Evolutionary conservation across 805 yeast genomes (phyloP), one percentile per base, ranked within the genome.

Genomic region (Blastobotrys terrestris): DNA sequence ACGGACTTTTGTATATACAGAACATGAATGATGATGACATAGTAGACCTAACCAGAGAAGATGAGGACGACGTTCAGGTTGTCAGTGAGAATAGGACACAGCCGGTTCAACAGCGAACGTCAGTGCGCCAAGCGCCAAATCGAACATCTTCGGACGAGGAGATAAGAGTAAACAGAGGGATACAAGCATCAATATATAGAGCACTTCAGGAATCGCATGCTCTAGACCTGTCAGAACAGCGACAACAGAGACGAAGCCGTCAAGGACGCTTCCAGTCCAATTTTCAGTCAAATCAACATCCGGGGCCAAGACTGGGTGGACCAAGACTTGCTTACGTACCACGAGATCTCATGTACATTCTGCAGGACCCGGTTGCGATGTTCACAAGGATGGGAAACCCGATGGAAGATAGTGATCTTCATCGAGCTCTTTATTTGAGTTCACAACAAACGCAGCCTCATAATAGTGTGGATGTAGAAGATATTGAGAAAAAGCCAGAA

Each of bases 401-500:
- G 11, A 26, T 26, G 35, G 35, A 21, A 7, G 39, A 46, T 26
- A 15, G 8, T 21, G 48, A 46, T n/a, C 41, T 46, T 18, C 39
- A 14, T 5, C 39, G 46, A 22, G 52, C 52, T 2, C 8, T 49
- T 11, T 15, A 22, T 14, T 31, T 43, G 22, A 16, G 31, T 7
- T 18, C 39, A 19, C 35, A 26, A 16, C 39, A 22, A 26, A 40
- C 18, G 8, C 47, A 42, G 15, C 42, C 52, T 7, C 13, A 20
- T 7, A 40, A 26, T 18, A 21, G 26, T 7, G 13, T 44, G 43
- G 31, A 44, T 11, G 46, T 52, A n/a, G 52, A 54, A 18, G 50
- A 51, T 3, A 46, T 54, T 20, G 41, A 46, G 11, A 35, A 45
- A 22, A 49, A 39, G 39, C 51, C 49, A 11, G 44, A 19, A 18